These are phyloP conservation scores for Fraxinus velutina DNA, from an alignment of 305 asterid genomes.

Conservation along the genomic window DNA sequence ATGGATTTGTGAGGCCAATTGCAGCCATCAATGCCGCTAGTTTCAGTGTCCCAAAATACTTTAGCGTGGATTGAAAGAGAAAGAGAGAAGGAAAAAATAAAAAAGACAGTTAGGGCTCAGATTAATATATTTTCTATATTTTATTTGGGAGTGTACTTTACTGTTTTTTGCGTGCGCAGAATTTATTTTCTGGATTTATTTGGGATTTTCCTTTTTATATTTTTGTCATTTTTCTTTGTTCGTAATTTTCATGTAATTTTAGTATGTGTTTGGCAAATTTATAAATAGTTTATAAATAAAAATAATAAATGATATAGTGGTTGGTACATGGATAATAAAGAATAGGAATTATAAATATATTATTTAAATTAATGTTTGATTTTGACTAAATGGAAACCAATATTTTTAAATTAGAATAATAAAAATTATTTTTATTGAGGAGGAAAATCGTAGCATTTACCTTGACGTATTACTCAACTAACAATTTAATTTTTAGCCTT, in stretches of 20 bases:
- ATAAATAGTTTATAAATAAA: background rate
- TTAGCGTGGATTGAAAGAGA: background rate
- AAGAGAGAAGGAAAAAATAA: background rate
- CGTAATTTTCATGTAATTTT: background rate
- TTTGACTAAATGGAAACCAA: background rate
- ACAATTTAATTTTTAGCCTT: background rate
- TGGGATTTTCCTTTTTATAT: background rate
- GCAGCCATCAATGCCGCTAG: slow-evolving; percentile 37
- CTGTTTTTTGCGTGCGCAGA: background rate
- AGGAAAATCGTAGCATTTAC: background rate
- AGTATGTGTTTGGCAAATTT: background rate
- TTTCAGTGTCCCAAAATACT: background rate
- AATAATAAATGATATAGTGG: background rate
- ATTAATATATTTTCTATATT: background rate
- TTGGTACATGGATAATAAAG: background rate
- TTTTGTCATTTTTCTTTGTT: background rate
- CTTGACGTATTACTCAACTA: background rate
- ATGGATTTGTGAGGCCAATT: slow-evolving; percentile 42
- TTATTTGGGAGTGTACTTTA: background rate
- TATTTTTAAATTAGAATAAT: background rate
- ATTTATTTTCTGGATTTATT: background rate
- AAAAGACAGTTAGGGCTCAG: background rate
- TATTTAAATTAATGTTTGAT: background rate
- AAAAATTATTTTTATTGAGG: background rate
- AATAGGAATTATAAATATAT: background rate